phyloP scores from a whole-genome alignment of 148 eudicot species.

The Talinum fruticosum region DNA sequence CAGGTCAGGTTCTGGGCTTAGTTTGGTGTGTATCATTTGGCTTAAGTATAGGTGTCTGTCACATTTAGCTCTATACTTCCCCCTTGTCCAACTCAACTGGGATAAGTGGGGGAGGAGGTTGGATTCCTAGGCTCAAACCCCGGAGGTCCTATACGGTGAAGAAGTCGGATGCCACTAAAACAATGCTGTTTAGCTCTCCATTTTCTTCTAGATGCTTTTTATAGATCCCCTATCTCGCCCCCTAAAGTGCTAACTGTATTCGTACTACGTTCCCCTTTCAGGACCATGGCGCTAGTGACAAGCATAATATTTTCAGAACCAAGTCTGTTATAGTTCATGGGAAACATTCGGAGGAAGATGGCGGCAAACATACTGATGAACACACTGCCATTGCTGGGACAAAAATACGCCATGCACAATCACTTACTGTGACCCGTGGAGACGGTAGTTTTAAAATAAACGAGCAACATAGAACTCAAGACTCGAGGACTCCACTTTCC shows the following conservation, averaged over 20 bases:
- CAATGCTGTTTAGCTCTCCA: no score
- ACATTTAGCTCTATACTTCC: no score
- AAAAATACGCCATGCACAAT: slow-evolving; percentile 17
- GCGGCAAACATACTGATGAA: slow-evolving; percentile 10
- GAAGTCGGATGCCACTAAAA: no score
- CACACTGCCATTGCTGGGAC: slow-evolving; percentile 13
- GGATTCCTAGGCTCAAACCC: no score
- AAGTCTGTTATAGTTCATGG: slow-evolving; percentile 13
- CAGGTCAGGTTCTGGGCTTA: neutral
- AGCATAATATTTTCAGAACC: slow-evolving; percentile 16
- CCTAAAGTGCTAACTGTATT: neutral
- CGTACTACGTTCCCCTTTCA: neutral
- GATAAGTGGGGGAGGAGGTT: no score
- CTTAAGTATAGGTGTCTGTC: no score
- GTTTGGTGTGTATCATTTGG: no score
- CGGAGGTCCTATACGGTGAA: no score
- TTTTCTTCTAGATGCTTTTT: no score
- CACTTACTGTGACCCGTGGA: slow-evolving; percentile 16
- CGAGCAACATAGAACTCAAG: neutral
- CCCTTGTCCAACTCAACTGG: no score
- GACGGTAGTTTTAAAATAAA: slow-evolving; percentile 1
- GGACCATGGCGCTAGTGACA: slow-evolving; percentile 21
- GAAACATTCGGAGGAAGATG: slow-evolving; percentile 13
- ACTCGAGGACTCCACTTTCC: neutral
- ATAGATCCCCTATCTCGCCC: no score